Base-by-base conservation (phyloP, 1,284 basidiomycete species). In the Heterobasidion occidentale region DNA sequence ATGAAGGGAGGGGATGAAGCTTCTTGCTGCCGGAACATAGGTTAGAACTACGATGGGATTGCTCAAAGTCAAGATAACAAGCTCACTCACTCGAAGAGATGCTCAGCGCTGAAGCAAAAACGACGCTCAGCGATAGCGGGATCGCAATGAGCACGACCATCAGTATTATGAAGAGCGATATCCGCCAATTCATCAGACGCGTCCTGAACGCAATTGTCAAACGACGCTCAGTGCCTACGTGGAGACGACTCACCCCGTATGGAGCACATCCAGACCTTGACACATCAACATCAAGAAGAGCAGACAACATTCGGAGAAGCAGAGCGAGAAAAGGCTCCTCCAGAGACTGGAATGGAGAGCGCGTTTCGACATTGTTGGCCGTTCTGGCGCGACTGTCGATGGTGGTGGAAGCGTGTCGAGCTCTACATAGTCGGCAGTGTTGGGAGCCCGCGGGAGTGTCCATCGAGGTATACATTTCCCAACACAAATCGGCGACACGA, bases 231-330 rank as follows among this genome's bases (percentile, higher is more conserved):
- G n/a, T 6, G n/a, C n/a, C 19, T 36, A 42, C 27, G 47, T 14
- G 9, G 12, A 33, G 12, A 51, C 36, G n/a, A 73, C 80, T 58
- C 52, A 88, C 84, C 68, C 64, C 19, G 81, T 62, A 48, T 76
- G 71, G 46, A 88, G 72, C 1, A 82, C 54, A 51, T 76, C 71
- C 48, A 81, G 52, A 3, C 78, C 85, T 68, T 90, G 88, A 35
- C 78, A 75, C 70, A 90, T 78, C 9, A 90, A 70, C 57, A 90
- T 71, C 14, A 80, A 60, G 63, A 90, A 89, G 57, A 90, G 70
- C 59, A 79, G 77, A 59, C 80, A 84, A 55, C 81, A 80, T 66
- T 89, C 88, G 3, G 83, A 78, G 64, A 90, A 87, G 61, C 81
- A 85, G 35, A 80, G 66, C 0, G 86, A 78, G 62, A 90, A 90